Evolutionary conservation across 331 rosid species (phyloP).

Genomic region (Rosa hybrid): DNA sequence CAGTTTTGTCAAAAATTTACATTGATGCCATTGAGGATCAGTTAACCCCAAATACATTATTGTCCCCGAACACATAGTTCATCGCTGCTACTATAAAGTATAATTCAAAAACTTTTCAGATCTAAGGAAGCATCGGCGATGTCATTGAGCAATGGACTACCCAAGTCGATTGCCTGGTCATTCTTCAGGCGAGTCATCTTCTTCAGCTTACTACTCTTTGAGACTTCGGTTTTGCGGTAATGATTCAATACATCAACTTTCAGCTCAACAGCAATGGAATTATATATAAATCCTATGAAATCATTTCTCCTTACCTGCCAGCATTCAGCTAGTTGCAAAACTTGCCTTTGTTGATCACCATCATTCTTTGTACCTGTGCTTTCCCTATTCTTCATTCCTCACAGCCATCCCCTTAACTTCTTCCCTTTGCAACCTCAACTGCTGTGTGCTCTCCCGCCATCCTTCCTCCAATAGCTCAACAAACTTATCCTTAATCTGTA

Average conservation of each 20-base stretch:
- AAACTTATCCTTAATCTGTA: constrained; percentile 61
- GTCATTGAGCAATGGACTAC: too few relatives aligned
- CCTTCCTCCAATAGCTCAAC: constrained; percentile 71
- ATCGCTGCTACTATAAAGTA: too few relatives aligned
- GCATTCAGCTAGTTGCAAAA: constrained; percentile 2
- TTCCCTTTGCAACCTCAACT: constrained; percentile 46
- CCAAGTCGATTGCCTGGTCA: too few relatives aligned
- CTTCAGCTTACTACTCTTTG: too few relatives aligned
- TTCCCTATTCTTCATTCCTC: constrained; percentile 22
- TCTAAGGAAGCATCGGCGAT: too few relatives aligned
- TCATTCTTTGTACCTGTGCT: constrained; percentile 15
- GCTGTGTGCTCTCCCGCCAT: constrained; percentile 52
- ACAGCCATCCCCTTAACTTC: constrained; percentile 38
- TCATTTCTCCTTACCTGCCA: constrained; percentile 22
- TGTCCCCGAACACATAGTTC: too few relatives aligned
- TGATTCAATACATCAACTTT: constrained; percentile 17
- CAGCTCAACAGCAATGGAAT: constrained; percentile 23
- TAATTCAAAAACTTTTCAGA: too few relatives aligned
- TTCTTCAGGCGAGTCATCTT: too few relatives aligned
- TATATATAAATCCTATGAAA: not conserved
- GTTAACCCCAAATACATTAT: too few relatives aligned
- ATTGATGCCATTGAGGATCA: too few relatives aligned
- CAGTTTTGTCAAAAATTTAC: too few relatives aligned
- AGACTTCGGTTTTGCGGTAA: too few relatives aligned
- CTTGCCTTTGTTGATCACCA: constrained; percentile 6